Evolutionary conservation across 1,139 yeast species (phyloP).

Genomic region (Debaryomycetaceae sp.): DNA sequence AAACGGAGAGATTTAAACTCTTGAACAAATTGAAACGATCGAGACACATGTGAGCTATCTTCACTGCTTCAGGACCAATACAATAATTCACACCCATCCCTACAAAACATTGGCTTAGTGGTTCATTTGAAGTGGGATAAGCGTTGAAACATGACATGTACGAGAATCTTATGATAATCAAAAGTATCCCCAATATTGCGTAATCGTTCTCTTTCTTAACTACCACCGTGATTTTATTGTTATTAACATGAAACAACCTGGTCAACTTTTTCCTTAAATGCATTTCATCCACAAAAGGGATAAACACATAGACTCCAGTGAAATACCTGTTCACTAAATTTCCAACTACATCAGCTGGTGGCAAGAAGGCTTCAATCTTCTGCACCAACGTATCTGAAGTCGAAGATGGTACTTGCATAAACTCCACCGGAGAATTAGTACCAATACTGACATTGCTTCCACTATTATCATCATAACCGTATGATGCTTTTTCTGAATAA

Average conservation of each 20-base stretch:
- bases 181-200: slow-evolving; percentile 29
- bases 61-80: slow-evolving; percentile 20
- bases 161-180: slow-evolving; percentile 26
- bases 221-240: too few relatives aligned
- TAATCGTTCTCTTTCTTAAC: slow-evolving; percentile 30
- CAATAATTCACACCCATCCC: slow-evolving; percentile 15
- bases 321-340: slow-evolving; percentile 30
- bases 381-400: too few relatives aligned
- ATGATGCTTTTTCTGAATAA: too few relatives aligned
- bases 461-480: too few relatives aligned
- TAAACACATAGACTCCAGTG: slow-evolving; percentile 29
- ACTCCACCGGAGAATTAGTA: too few relatives aligned
- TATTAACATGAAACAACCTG: too few relatives aligned
- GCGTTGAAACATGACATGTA: slow-evolving; percentile 35
- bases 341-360: neutral
- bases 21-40: slow-evolving; percentile 19
- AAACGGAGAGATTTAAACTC: slow-evolving; percentile 16
- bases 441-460: too few relatives aligned
- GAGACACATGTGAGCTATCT: slow-evolving; percentile 25
- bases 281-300: slow-evolving; percentile 36
- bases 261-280: slow-evolving; percentile 9
- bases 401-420: too few relatives aligned
- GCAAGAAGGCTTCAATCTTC: too few relatives aligned
- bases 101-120: neutral
- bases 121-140: slow-evolving; percentile 24